These are phyloP conservation scores for Annona squamosa DNA, from an alignment of 164 flowering plant species.

Conservation along the genomic window DNA sequence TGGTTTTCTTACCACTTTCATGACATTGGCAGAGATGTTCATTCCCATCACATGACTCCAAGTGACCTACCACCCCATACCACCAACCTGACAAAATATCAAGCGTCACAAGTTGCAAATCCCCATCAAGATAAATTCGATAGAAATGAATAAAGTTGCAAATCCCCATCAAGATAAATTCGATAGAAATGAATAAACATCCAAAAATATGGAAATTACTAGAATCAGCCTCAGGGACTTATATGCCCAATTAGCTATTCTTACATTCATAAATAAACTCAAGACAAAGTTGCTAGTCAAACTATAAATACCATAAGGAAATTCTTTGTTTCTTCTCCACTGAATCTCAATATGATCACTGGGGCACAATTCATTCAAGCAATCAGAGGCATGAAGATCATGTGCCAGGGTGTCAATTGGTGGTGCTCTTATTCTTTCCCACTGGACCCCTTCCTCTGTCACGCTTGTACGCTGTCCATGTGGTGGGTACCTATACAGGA, in stretches of 20 bases:
- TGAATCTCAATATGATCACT: slow-evolving; percentile 91
- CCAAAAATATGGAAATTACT: background rate
- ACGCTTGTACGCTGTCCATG: slow-evolving; percentile 33
- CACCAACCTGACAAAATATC: slow-evolving; percentile 76
- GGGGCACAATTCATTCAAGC: slow-evolving; percentile 64
- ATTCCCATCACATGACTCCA: slow-evolving; percentile 79
- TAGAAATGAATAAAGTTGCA: background rate
- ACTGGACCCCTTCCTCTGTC: slow-evolving; percentile 56
- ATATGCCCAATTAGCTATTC: too few species aligned
- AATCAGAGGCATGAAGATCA: slow-evolving; percentile 64
- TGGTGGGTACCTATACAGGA: slow-evolving; percentile 45
- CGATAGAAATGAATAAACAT: background rate
- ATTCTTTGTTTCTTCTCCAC: slow-evolving; percentile 84
- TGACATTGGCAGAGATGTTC: slow-evolving; percentile 59
- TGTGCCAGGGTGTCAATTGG: slow-evolving; percentile 55
- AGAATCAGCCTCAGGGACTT: background rate
- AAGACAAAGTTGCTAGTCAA: too few species aligned
- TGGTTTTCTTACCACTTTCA: slow-evolving; percentile 55
- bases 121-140: background rate
- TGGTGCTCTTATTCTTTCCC: slow-evolving; percentile 81
- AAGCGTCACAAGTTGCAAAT: background rate
- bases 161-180: background rate
- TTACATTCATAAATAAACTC: too few species aligned
- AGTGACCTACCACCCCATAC: slow-evolving; percentile 93
- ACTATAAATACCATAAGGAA: slow-evolving; percentile 66